These are phyloP conservation scores for Xenoacremonium recifei DNA, from an alignment of 2,329 filamentous ascomycete species.

Conservation along the genomic window DNA sequence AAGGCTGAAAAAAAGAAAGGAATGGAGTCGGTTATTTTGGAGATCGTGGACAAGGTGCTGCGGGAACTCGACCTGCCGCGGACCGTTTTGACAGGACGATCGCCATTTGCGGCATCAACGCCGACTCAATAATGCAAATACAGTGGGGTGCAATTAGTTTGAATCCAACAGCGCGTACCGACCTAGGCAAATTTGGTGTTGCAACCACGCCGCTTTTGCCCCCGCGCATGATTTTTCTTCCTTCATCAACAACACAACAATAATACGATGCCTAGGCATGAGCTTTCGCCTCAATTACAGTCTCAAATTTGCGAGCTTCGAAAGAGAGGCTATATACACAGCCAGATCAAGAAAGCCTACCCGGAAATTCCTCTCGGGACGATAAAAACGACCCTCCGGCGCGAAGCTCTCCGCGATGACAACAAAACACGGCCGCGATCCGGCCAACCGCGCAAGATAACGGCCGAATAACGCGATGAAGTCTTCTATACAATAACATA, in stretches of 20 bases:
- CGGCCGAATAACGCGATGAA: no score
- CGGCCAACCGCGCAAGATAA: no score
- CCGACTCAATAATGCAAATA: background rate
- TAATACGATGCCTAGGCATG: no score
- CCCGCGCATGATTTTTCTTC: background rate
- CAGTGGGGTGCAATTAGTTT: background rate
- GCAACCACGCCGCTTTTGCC: background rate
- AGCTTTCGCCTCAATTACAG: no score
- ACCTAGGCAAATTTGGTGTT: background rate
- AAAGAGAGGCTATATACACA: no score
- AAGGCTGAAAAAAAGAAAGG: background rate
- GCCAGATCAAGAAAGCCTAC: no score
- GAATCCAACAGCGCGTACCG: background rate
- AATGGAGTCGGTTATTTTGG: background rate
- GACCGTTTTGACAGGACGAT: background rate
- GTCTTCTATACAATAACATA: no score
- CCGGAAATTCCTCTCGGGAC: no score
- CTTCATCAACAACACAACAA: background rate
- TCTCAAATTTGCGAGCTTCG: no score
- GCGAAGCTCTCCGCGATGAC: no score
- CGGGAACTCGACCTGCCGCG: background rate
- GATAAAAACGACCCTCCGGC: no score
- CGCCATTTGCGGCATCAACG: background rate
- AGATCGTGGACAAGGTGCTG: background rate
- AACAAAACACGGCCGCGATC: no score